Evolutionary conservation across 1,284 basidiomycete species (phyloP), one percentile per base, ranked within the genome.

Genomic region (Xerocomus nothofagi): DNA sequence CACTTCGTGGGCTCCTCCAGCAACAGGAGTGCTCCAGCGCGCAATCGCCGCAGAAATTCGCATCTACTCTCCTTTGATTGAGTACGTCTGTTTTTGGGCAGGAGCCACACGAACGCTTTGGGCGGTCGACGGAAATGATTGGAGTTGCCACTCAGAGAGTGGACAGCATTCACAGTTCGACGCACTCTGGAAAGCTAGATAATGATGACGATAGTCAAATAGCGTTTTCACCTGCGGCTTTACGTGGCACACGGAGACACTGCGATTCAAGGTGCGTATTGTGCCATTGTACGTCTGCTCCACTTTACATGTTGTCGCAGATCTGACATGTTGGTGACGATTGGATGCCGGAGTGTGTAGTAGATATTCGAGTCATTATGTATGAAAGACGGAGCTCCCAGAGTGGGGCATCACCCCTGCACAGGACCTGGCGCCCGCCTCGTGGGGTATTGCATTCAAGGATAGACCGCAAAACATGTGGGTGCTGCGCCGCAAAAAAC

Each of bases 81-180:
- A 70, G 39, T 55, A 47, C 26, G 39, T 70, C 53, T 67, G 61
- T 46, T 62, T 66, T 57, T 56, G 68, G 61, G 50, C 45, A 48
- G 61, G 67, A n/a, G 20, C 55, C 31, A 56, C 46, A 37, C 54
- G 64, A 38, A 62, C 58, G 21, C 56, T 69, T 45, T 66, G 67
- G 67, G 32, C 39, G 39, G 39, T 68, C 37, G 67, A 66, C 65
- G 65, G 65, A 69, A 62, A 66, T 70, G 65, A 70, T 49, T 68
- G 66, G 64, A 55, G 39, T 27, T 55, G 51, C 46, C 66, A 56
- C 23, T 54, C 59, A 7, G 64, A 67, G 40, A 46, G 23, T 18
- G 62, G 54, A 9, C 66, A 67, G n/a, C 61, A 62, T 36, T 45
- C 53, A 14, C 64, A 67, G 38, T 23, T 64, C 37, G 67, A 68